A percentile compares a stretch with the other conserved stretches of the same genome.
Evolutionary conservation across 2,329 filamentous ascomycete species (phyloP).

Genomic region (Lasiodiplodia theobromae): DNA sequence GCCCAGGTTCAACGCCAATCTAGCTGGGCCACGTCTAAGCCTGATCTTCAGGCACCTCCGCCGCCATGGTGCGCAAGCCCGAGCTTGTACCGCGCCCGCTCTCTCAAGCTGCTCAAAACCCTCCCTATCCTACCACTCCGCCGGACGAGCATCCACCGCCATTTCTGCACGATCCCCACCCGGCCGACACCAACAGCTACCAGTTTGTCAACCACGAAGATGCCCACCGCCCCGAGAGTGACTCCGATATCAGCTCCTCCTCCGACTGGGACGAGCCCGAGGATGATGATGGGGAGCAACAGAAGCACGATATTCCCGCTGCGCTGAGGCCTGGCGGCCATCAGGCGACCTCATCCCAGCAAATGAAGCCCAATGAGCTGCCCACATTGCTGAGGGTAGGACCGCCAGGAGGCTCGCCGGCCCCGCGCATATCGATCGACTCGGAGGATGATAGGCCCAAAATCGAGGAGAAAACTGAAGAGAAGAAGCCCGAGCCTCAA

Average conservation of each 20-base stretch:
- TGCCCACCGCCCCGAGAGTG: slow-evolving; percentile 34
- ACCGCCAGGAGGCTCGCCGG: slow-evolving; percentile 39
- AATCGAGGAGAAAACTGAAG: slow-evolving; percentile 37
- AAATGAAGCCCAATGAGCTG: slow-evolving; percentile 30
- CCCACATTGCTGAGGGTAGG: slow-evolving; percentile 43
- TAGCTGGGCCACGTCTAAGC: slow-evolving; percentile 10
- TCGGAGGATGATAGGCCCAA: slow-evolving; percentile 31
- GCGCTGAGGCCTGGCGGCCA: slow-evolving; percentile 46
- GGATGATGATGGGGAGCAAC: slow-evolving; percentile 40
- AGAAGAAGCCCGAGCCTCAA: slow-evolving; percentile 35
- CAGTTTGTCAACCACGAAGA: slow-evolving; percentile 30
- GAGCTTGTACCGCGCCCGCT: slow-evolving; percentile 51
- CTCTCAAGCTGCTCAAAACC: slow-evolving; percentile 46
- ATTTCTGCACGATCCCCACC: slow-evolving; percentile 35
- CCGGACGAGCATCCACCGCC: slow-evolving; percentile 40
- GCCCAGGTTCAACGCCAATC: slow-evolving; percentile 21
- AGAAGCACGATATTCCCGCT: slow-evolving; percentile 40
- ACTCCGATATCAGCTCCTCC: slow-evolving; percentile 38
- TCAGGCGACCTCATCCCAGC: slow-evolving; percentile 33
- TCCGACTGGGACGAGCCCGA: slow-evolving; percentile 46
- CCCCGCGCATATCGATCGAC: slow-evolving; percentile 22
- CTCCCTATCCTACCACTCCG: slow-evolving; percentile 55
- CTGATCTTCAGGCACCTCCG: slow-evolving; percentile 4
- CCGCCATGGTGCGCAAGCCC: slow-evolving; percentile 54
- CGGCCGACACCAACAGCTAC: slow-evolving; percentile 19